phyloP scores from a whole-genome alignment of 768 basidiomycete genomes.

The Trametes punicea region DNA sequence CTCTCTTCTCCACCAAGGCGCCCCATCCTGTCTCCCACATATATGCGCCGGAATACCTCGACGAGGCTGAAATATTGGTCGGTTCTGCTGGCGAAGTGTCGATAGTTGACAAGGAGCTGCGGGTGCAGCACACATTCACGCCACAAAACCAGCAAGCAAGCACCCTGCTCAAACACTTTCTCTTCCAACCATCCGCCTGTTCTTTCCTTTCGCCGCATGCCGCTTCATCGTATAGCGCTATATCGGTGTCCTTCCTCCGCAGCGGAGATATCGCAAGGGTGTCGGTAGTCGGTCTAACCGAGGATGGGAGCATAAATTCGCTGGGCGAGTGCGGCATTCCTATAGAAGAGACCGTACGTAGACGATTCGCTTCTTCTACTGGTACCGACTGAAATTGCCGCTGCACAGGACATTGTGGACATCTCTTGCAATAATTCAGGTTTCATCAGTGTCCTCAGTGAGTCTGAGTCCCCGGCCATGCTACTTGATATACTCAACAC shows the following conservation, averaged over 20 bases:
- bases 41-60: constrained; percentile 30
- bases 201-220: constrained; percentile 16
- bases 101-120: constrained; percentile 30
- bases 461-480: constrained; percentile 5
- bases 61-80: constrained; percentile 32
- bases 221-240: constrained; percentile 10
- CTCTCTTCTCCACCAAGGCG: constrained; percentile 34
- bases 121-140: constrained; percentile 22
- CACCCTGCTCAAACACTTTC: constrained; percentile 27
- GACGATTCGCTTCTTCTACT: too few relatives aligned
- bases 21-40: constrained; percentile 40
- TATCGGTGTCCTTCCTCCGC: constrained; percentile 13
- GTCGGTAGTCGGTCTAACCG: constrained; percentile 8
- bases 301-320: background rate
- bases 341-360: constrained; percentile 14
- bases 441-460: constrained; percentile 31
- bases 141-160: constrained; percentile 14
- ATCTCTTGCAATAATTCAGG: constrained; percentile 32
- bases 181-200: constrained; percentile 24
- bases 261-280: constrained; percentile 5
- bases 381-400: background rate
- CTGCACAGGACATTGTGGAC: constrained; percentile 26
- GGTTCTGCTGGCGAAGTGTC: constrained; percentile 34
- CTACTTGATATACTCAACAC: background rate
- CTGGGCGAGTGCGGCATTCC: constrained; percentile 18